Conservation (phyloP, 352 stramenopile species). For the Phytophthora cryptogea region DNA sequence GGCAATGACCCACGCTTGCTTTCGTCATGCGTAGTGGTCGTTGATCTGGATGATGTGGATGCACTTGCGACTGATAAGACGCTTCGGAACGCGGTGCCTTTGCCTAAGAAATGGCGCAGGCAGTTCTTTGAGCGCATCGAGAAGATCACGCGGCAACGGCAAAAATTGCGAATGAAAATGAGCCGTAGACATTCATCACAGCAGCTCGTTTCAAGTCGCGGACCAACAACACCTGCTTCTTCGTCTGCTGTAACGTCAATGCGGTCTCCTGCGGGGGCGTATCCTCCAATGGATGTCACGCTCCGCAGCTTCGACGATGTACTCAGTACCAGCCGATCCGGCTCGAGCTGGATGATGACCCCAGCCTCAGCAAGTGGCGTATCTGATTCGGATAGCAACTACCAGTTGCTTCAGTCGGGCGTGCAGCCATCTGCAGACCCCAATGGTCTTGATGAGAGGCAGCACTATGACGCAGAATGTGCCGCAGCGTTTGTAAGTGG, state of each 20-base stretch:
- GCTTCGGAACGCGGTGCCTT: constrained; percentile 52
- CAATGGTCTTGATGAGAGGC: constrained; percentile 50
- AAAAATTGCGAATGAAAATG: constrained; percentile 63
- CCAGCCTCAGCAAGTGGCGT: constrained; percentile 21
- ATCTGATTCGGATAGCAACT: constrained; percentile 33
- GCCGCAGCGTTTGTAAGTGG: constrained; percentile 53
- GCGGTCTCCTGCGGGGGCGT: constrained; percentile 38
- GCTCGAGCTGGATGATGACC: constrained; percentile 43
- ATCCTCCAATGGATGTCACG: constrained; percentile 33
- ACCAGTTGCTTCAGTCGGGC: constrained; percentile 33
- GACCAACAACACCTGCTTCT: constrained; percentile 43
- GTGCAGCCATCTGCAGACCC: constrained; percentile 23
- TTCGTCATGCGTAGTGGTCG: constrained; percentile 61
- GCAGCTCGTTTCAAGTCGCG: constrained; percentile 34
- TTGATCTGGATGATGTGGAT: constrained; percentile 66
- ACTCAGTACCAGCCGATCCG: constrained; percentile 47
- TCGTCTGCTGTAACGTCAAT: constrained; percentile 35
- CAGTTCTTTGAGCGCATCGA: constrained; percentile 79
- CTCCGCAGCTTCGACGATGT: constrained; percentile 49
- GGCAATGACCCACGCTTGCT: constrained; percentile 60
- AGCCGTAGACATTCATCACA: constrained; percentile 34
- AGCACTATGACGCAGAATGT: constrained; percentile 68
- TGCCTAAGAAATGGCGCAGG: constrained; percentile 77
- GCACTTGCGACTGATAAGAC: constrained; percentile 60
- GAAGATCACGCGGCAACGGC: constrained; percentile 64